Evolutionary conservation across 179 eudicot species (phyloP), one percentile per base, ranked within the genome.

Genomic region (Silene coronaria): DNA sequence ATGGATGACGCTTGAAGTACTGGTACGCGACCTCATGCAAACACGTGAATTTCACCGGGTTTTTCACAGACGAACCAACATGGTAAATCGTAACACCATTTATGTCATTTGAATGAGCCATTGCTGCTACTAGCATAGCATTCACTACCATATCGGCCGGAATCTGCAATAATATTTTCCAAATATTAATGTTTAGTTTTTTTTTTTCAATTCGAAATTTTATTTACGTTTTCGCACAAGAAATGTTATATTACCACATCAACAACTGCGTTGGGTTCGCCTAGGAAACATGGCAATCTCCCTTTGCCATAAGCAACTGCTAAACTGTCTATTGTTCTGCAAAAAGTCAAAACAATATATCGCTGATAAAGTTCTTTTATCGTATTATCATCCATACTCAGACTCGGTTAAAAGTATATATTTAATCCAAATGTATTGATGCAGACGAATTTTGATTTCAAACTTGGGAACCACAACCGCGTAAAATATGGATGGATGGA

Each of bases 111-210:
- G 87, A 88, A 78, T 89, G 90, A 67, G 89, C 82, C 26, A 66
- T 89, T 85, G 90, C 87, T 5, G 97, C 90, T 28, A 83, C 94
- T 17, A 91, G 67, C 48, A 89, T 94, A 13, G 97, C 85, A 80
- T 94, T 94, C 32, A 84, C 94, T 85, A 91, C 98, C 91, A 94
- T 87, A 70, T 94, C 98, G 22, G 91, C 98, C 13, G 98, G 98
- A 48, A 93, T 91, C 98, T 91, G 89, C 77, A 2, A 14, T 51
- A 3, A 51, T 48, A 22, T 9, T 59, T 36, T 13, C 21, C 22
- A 34, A 3, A 8, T 24, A 10, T 28, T n/a, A 7, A 3, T 68
- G 9, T 5, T 36, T 21, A 13, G 26, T 17, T 72, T 7, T 38
- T 28, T 72, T 5, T 34, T 45, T 62, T 26, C 24, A 19, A 19